Base-by-base conservation (phyloP, 306 rosid genomes). In the Acacia crassicarpa region DNA sequence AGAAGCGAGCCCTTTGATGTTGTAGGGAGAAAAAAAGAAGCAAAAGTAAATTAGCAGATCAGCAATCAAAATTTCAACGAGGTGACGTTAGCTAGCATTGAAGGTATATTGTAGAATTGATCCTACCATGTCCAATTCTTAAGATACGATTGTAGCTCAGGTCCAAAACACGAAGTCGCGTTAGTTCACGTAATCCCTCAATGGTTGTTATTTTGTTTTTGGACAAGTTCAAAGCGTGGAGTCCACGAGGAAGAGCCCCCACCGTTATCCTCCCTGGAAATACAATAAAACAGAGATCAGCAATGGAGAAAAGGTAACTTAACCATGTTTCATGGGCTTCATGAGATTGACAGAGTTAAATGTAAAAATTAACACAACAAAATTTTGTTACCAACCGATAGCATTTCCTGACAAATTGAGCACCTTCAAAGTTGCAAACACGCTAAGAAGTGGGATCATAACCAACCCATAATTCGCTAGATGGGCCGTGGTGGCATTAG, bases 231-330 rank as follows among this genome's bases (percentile, higher is more conserved):
- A 95, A 77, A 35, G 83, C 74, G 72, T 95, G 99, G 43, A 95
- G 95, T 76, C 99, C 97, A 30, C 98, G 92, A 63, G 99, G 99
- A 89, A 95, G 98, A 63, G 94, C 78, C 53, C 99, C 98, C 0
- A 96, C 91, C 17, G 97, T 92, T 82, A 95, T 88, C 89, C 88
- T 95, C 59, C 75, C 99, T 95, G 92, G 68, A 92, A 86, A 71
- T 17, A 67, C 80, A 48, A 70, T 43, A 83, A 80, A 67, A 76
- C 30, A 63, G 33, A 81, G 32, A 83, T 80, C 3, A 51, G 65
- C 13, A 71, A 74, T 43, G 27, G 48, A 40, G 72, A 81, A n/a
- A 69, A 61, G 68, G 54, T 76, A 79, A 49, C 53, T 35, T 12
- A 46, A 54, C 33, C 30, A 33, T 75, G 75, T 65, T 35, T 27